Base-by-base conservation (phyloP, 169 alveolate species). In the Blepharisma undulans region DNA sequence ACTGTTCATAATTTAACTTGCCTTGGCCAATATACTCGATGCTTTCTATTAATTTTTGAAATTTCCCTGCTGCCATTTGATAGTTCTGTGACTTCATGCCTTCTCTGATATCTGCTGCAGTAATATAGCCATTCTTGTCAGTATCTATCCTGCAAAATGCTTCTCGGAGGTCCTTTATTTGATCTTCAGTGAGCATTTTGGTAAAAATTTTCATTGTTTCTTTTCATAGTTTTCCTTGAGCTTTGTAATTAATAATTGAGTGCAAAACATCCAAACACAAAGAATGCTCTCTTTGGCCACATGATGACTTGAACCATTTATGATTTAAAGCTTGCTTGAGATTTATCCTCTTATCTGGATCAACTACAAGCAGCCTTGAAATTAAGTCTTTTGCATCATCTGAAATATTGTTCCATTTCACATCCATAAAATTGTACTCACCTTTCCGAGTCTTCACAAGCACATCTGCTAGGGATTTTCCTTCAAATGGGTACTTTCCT, bases 401-500 rank as follows among this genome's bases (percentile, higher is more conserved):
- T 8, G 72, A 27, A 32, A 84, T 76, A 21, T 22, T 60, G n/a
- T 84, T 59, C 10, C 89, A 48, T 21, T 59, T n/a, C 18, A 21
- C 25, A 78, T 33, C 60, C 25, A n/a, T 32, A 78, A 78, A 78
- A 21, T 78, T 30, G 29, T 22, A 78, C 25, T 27, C 29, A 25
- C 86, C 86, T 21, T 29, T 32, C 1, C 29, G 34, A 25, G 34
- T 29, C 71, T 33, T 78, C 16, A 25, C 18, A 78, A 30, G 34
- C 12, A 78, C 86, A 21, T 78, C 86, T 12, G 29, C 86, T 0
- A 25, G 27, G 25, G 78, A 32, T 36, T 36, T 36, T 59, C 79
- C 89, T 25, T 33, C 34, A 84, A 84, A 84, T 8, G 89, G 89
- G 12, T 27, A 60, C 8, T 32, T 22, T 85, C 94, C 95, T 76